Evolutionary conservation across 495 filamentous ascomycete genomes (phyloP).

Genomic region (Neurospora sp.): DNA sequence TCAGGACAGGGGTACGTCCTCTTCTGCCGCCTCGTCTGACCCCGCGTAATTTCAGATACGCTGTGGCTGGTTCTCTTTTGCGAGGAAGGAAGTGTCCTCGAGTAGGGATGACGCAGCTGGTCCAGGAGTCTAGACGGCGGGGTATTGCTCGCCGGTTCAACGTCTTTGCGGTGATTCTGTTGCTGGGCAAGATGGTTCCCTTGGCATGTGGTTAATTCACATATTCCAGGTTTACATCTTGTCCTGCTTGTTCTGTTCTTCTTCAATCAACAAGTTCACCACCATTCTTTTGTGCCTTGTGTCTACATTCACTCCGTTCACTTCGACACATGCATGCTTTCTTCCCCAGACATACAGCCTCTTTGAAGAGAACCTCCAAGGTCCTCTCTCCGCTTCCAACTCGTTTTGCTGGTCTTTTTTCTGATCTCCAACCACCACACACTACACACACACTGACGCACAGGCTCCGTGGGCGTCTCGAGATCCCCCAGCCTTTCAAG

Average conservation of each 20-base stretch:
- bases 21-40: background rate
- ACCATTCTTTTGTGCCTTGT: background rate
- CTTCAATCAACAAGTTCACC: background rate
- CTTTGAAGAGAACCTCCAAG: background rate
- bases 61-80: background rate
- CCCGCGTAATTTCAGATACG: background rate
- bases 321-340: background rate
- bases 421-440: too few species aligned
- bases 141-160: background rate
- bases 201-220: background rate
- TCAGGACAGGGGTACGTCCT: background rate
- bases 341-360: background rate
- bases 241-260: background rate
- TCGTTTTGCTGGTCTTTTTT: too few species aligned
- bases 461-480: slow-evolving; percentile 71
- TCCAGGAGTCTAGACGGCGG: background rate
- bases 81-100: background rate
- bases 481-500: slow-evolving; percentile 87
- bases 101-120: background rate
- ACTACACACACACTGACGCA: too few species aligned
- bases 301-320: background rate
- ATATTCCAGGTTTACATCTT: background rate
- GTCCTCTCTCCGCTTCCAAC: too few species aligned
- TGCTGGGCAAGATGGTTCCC: background rate
- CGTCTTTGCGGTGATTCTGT: background rate